Evolutionary conservation across 257 asterid genomes (phyloP), one percentile per base, ranked within the genome.

Genomic region (Osmanthus fragrans): DNA sequence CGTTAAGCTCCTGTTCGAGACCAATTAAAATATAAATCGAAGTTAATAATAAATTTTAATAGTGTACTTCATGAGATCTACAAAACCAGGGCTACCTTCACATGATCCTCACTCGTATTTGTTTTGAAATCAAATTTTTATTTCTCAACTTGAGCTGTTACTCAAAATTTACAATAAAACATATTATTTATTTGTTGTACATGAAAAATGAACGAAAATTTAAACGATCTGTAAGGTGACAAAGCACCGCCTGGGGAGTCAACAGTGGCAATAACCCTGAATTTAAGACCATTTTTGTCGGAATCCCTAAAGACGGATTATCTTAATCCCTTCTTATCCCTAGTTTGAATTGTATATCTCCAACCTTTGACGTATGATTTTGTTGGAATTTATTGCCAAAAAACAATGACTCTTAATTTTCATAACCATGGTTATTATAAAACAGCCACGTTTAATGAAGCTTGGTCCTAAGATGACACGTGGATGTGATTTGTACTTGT

Each of bases 381-480:
- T 65, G 30, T 78, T 82, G 85, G 80, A 78, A 77, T 82, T 78
- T 82, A 77, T 76, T 82, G 85, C 63, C 64, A 18, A 19, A 42
- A 54, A n/a, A 1, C n/a, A 54, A 54, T 54, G 64, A 54, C 64
- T 18, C 25, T 54, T 54, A 54, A 54, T 8, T 58, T 7, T 21
- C 15, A 58, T 58, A 58, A 58, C 66, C 66, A 58, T 21, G 66
- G 16, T 58, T 58, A 58, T 1, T 58, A n/a, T 58, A 58, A 58
- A 58, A 58, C 66, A 5, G 66, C 66, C 66, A 58, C 66, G 66
- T 58, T 58, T 58, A 58, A 9, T n/a, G 66, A 58, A 58, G 23
- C 66, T 7, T 56, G 21, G 32, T 58, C 66, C 29, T n/a, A 58
- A 21, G 66, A 58, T 58, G 66, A 58, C 66, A 58, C 66, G 66